Evolutionary conservation across 441 rosid genomes (phyloP), one percentile per base, ranked within the genome.

Genomic region (Gossypium davidsonii): DNA sequence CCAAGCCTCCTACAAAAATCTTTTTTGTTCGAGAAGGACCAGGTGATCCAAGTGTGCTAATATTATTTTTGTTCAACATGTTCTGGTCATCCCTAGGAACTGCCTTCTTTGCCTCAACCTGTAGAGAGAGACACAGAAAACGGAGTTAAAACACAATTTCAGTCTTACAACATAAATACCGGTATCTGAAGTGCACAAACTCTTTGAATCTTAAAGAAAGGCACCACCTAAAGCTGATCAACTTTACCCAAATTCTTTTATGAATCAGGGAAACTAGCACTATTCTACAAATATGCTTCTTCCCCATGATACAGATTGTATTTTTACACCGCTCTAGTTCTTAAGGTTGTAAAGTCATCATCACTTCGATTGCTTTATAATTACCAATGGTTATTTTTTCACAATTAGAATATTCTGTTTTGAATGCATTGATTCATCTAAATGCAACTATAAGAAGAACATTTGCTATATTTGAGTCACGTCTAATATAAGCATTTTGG

Each of bases 91-190:
- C 94, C 74, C 94, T 80, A 2, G 91, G 94, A 73, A 89, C 91
- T 28, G 94, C 94, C 81, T 88, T 89, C 82, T 89, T 89, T 9
- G 94, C 94, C 83, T 89, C 94, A 72, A 89, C 94, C 94, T 89
- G 86, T 67, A 75, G 55, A 77, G 58, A 55, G 28, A 44, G 14
- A 15, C 26, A 21, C 1, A 28, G 17, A 59, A 44, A 48, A 44
- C 15, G 18, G 55, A 15, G 23, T 39, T 70, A n/a, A 34, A 58
- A 71, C 39, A 23, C 6, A 44, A 20, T 34, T 55, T 34, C 34
- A 14, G 18, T 14, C 37, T 48, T 3, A 49, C 58, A 8, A 67
- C 44, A 25, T 67, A 65, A 23, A 48, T 20, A 46, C 46, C 15
- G 48, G 51, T 39, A 8, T 56, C 31, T 44, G 1, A 1, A 73